Base-by-base conservation (phyloP, 2,329 filamentous ascomycete species). In the Curvularia eragrostidis region DNA sequence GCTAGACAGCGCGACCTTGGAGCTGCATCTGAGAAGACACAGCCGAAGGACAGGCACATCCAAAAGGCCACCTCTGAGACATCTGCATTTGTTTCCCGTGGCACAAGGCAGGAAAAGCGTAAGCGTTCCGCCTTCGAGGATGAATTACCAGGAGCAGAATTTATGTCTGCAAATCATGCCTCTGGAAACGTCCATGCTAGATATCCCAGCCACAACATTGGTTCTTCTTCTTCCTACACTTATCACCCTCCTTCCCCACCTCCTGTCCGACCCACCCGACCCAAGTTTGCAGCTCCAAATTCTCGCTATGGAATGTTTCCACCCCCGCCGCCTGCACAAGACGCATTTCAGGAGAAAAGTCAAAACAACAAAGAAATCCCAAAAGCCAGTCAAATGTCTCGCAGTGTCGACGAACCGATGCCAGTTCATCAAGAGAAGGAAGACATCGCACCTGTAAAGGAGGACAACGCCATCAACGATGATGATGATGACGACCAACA, bases 401-500 rank as follows among this genome's bases (percentile, higher is more conserved):
- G n/a, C n/a, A n/a, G n/a, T n/a, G n/a, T n/a, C n/a, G n/a, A 15
- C 2, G 18, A 18, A 18, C 9, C 15, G 2, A 8, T 7, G 15
- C n/a, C 15, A 18, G 34, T 7, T 36, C 15, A 7, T 18, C 34
- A n/a, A n/a, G n/a, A n/a, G n/a, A n/a, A n/a, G n/a, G n/a, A n/a
- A n/a, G n/a, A n/a, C n/a, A n/a, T n/a, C n/a, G n/a, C n/a, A n/a
- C n/a, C n/a, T n/a, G n/a, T n/a, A n/a, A n/a, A n/a, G n/a, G 18
- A 39, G 3, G 7, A 21, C 8, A 21, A 21, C 9, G 13, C 26
- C 13, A 18, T 18, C 8, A 15, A 24, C 30, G 21, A 46, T 3
- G 59, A 48, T 1, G 18, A n/a, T 5, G 47, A n/a, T 2, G 30
- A 48, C 0, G 54, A 52, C 1, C 51, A 58, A 3, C 46, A 58